Evolutionary conservation across 805 yeast species (phyloP), one percentile per base, ranked within the genome.

Genomic region (Priceomyces melissophilus): DNA sequence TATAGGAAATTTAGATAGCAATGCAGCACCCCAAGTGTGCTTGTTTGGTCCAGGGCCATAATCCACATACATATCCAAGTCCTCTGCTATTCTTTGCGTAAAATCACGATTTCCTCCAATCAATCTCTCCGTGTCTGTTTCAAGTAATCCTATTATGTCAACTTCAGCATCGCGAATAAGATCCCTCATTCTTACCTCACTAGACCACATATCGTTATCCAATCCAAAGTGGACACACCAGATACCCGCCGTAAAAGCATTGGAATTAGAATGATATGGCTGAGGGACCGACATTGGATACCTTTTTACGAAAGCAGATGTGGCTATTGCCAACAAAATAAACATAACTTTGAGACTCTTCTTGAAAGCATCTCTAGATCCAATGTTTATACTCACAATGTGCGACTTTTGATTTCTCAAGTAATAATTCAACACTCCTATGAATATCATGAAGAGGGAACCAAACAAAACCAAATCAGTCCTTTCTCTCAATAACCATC

Each of bases 191-290:
- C 97, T 78, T 32, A 79, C 81, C 64, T 93, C 97, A 48, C 89
- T 79, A 0, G 95, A 91, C 99, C 99, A 93, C 93, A 93, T 84
- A 58, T 89, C 96, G 61, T 93, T 93, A 61, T 93, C 99, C 38
- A 93, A 74, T 16, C 97, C 99, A 59, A 93, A 93, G 67, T 93
- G 99, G 48, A 93, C 83, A 15, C 98, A 91, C 99, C 99, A 93
- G 46, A 93, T 90, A 60, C 98, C 99, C 2, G 97, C 90, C 1
- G 96, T 89, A 53, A 93, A 77, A 3, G 87, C 60, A 50, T 81
- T 77, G 2, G 87, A 74, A n/a, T 73, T 73, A 14, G 41, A 54
- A 45, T 69, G 60, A 46, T 54, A 65, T 27, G 74, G 75, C 27
- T 82, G 84, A 52, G 78, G 75, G 9, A 93, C 89, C 40, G 61